phyloP scores from a whole-genome alignment of 2,329 filamentous ascomycete genomes.

The Aureobasidium leucospermi region DNA sequence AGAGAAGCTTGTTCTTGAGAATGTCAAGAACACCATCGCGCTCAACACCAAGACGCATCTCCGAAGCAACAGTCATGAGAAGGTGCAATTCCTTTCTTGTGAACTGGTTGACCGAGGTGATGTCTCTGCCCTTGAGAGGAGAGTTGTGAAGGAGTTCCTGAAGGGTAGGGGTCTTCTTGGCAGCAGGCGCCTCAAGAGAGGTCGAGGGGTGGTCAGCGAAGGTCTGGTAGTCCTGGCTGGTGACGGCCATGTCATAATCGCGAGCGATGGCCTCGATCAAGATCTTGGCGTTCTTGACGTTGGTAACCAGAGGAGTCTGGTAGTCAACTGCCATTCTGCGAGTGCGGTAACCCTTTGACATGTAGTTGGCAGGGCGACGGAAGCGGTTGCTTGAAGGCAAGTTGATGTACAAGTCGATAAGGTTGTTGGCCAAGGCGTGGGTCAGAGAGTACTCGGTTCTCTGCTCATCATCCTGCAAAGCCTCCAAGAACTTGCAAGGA shows the following conservation, averaged over 20 bases:
- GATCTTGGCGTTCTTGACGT: slow-evolving; percentile 98
- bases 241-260: slow-evolving; percentile 77
- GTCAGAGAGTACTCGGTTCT: slow-evolving; percentile 95
- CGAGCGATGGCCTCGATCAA: slow-evolving; percentile 88
- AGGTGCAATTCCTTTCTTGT: slow-evolving; percentile 79
- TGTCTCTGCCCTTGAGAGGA: slow-evolving; percentile 80
- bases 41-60: slow-evolving; percentile 94
- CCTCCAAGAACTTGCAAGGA: slow-evolving; percentile 87
- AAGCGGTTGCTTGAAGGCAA: slow-evolving; percentile 98
- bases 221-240: slow-evolving; percentile 82
- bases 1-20: slow-evolving; percentile 77
- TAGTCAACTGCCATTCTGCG: slow-evolving; percentile 97
- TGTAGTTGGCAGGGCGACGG: slow-evolving; percentile 92
- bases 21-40: slow-evolving; percentile 83
- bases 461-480: slow-evolving; percentile 71
- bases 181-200: slow-evolving; percentile 21
- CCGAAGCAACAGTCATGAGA: slow-evolving; percentile 92
- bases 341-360: slow-evolving; percentile 95
- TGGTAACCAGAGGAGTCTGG: slow-evolving; percentile 93
- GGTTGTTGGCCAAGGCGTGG: slow-evolving; percentile 93
- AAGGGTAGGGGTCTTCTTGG: slow-evolving; percentile 50
- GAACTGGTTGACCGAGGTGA: slow-evolving; percentile 89
- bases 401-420: slow-evolving; percentile 98
- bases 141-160: slow-evolving; percentile 69
- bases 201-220: slow-evolving; percentile 45